Evolutionary conservation across 164 flowering plant species (phyloP).

Genomic region (Cinnamomum chago): DNA sequence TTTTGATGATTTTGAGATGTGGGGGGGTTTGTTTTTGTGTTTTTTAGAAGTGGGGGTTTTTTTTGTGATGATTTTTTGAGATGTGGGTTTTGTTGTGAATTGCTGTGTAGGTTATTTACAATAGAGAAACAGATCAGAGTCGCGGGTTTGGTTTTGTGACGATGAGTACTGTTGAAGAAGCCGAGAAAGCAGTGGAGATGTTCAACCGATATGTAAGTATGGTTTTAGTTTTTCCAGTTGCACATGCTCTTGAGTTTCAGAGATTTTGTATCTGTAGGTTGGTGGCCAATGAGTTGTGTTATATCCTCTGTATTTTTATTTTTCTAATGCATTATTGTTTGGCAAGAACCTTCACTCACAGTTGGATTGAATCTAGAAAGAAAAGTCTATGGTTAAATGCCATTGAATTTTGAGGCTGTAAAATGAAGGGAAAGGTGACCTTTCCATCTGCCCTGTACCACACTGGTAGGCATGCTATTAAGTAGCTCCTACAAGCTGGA

Average conservation of each 20-base stretch:
- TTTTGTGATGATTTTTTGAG: not conserved
- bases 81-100: constrained; percentile 1
- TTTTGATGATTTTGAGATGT: not conserved
- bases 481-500: too few relatives aligned
- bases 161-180: constrained; percentile 89
- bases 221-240: too few relatives aligned
- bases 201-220: constrained; percentile 61
- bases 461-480: too few relatives aligned
- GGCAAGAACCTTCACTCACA: too few relatives aligned
- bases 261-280: not conserved
- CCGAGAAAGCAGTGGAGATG: constrained; percentile 83
- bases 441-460: too few relatives aligned
- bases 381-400: too few relatives aligned
- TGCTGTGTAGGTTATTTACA: constrained; percentile 41
- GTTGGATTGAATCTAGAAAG: too few relatives aligned
- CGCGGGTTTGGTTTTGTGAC: constrained; percentile 93
- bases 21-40: not conserved
- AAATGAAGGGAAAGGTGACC: too few relatives aligned
- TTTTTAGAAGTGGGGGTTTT: not conserved
- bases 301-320: too few relatives aligned
- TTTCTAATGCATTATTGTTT: too few relatives aligned
- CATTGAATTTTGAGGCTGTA: too few relatives aligned
- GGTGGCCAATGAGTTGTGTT: too few relatives aligned
- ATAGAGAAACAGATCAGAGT: constrained; percentile 73
- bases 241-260: not conserved